Evolutionary conservation across 2,329 filamentous ascomycete genomes (phyloP), one percentile per base, ranked within the genome.

Genomic region (Pseudogymnoascus sp.): DNA sequence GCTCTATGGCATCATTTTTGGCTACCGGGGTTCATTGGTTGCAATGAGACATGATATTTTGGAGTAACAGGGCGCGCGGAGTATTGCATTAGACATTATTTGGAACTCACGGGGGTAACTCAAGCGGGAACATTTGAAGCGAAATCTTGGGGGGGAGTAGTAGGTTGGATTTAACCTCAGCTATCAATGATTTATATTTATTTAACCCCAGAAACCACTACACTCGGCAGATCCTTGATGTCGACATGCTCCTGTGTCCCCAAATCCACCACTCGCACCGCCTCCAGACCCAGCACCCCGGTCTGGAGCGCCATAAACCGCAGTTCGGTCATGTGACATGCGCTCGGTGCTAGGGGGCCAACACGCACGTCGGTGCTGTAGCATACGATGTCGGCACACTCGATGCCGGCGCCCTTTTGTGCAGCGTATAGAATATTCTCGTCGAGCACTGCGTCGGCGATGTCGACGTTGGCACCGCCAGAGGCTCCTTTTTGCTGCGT

Each of bases 231-330:
- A 65, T 93, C 88, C 64, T 84, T 81, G 62, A 92, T 85, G 73
- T 93, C 89, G 3, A 90, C 86, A 70, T 89, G 87, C 75, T 92
- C 89, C 69, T 90, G 86, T 35, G 84, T 89, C 22, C 79, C 83
- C 64, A 93, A 72, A 72, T 94, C 90, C 3, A 92, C 80, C 1
- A 93, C 83, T 59, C 89, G 79, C 19, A 93, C 79, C 2, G 86
- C 86, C 68, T 92, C 90, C 2, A 93, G 74, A n/a, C 82, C 80
- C 30, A 90, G 79, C 33, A 90, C 80, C 0, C 90, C 90, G 41
- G 55, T 64, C 60, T 78, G 77, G 60, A 92, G 75, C 3, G 89
- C 86, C 61, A 92, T 76, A 67, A 93, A 92, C 67, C 84, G 83
- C 67, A 93, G 73, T 72, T 90, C 87, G 1, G 84, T 85, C 38